Conservation (phyloP, 805 yeast species). For the Pichia exigua region DNA sequence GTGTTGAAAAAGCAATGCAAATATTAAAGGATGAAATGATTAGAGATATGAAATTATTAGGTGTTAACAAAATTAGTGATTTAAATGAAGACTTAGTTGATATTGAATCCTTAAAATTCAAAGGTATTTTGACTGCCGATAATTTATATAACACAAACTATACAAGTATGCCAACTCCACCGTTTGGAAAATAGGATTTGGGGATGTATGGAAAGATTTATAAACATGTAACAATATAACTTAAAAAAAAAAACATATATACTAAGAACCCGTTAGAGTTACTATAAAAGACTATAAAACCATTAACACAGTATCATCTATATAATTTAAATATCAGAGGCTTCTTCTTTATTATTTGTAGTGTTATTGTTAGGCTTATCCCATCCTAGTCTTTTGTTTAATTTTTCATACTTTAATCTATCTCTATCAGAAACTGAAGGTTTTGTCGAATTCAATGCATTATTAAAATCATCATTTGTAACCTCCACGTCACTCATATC, state of each 20-base stretch:
- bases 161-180: conserved; percentile 25
- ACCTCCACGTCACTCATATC: conserved; percentile 38
- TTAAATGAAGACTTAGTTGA: conserved; percentile 33
- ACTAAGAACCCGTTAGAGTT: no score
- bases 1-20: conserved; percentile 38
- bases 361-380: conserved; percentile 26
- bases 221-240: background rate
- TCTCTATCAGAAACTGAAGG: conserved; percentile 90
- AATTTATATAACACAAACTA: conserved; percentile 45
- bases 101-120: conserved; percentile 36
- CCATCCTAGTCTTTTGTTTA: conserved; percentile 75
- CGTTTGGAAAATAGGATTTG: conserved; percentile 8
- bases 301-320: no score
- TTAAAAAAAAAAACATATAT: background rate
- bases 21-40: conserved; percentile 49
- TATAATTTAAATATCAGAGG: background rate
- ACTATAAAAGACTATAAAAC: no score
- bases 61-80: conserved; percentile 43
- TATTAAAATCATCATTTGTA: conserved; percentile 54
- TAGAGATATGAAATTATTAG: conserved; percentile 55
- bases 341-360: conserved; percentile 4
- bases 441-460: conserved; percentile 66
- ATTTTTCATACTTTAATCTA: conserved; percentile 63
- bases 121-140: conserved; percentile 48
- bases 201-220: background rate